These are phyloP conservation scores for Talaromyces ruber DNA, from an alignment of 495 filamentous ascomycete species.

Conservation along the genomic window DNA sequence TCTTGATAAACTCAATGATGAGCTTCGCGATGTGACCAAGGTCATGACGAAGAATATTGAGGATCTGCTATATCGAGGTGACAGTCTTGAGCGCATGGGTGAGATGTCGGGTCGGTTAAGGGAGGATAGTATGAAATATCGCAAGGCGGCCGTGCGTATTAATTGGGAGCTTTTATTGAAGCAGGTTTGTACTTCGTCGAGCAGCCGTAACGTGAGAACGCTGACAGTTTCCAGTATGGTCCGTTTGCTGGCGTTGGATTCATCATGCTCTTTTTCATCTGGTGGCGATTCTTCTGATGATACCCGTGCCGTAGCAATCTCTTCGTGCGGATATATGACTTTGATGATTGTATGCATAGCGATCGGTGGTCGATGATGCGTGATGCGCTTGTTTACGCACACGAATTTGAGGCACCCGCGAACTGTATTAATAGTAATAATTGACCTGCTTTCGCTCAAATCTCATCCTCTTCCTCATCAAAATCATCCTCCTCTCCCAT, in stretches of 20 bases:
- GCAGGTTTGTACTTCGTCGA: constrained; percentile 48
- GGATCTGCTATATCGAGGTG: constrained; percentile 89
- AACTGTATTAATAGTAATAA: constrained; percentile 1
- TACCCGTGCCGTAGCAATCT: neutral
- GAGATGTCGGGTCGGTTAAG: constrained; percentile 78
- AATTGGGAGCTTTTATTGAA: constrained; percentile 97
- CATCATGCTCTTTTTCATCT: constrained; percentile 76
- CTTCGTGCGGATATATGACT: constrained; percentile 3
- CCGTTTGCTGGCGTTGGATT: constrained; percentile 73
- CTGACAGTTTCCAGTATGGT: constrained; percentile 55
- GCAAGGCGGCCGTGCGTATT: constrained; percentile 84
- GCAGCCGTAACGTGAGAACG: neutral
- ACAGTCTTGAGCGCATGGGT: constrained; percentile 94
- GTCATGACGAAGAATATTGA: constrained; percentile 99
- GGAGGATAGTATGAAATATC: constrained; percentile 92
- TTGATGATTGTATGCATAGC: constrained; percentile 22
- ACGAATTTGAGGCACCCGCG: neutral
- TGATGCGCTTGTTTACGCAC: neutral
- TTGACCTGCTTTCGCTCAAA: constrained; percentile 32
- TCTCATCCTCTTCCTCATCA: constrained; percentile 98
- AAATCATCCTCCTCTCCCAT: constrained; percentile 97
- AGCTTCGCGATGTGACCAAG: constrained; percentile 94
- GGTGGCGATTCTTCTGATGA: constrained; percentile 81
- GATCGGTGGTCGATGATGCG: neutral
- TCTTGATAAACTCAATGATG: constrained; percentile 84